Evolutionary conservation across 805 yeast genomes (phyloP).

Genomic region (Pichia sporocuriosa): DNA sequence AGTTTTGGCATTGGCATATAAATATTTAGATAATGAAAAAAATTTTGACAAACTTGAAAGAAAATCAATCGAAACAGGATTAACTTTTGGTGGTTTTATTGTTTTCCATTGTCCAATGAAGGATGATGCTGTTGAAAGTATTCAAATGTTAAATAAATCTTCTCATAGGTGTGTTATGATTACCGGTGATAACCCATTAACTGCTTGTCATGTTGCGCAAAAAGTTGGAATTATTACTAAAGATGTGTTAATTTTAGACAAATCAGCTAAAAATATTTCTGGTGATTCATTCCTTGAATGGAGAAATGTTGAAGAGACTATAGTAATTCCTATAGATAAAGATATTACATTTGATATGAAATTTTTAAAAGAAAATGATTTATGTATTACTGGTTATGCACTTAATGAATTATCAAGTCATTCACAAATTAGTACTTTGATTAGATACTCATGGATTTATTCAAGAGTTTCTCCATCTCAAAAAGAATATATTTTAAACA

Average conservation of each 20-base stretch:
- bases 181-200: constrained; percentile 97
- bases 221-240: constrained; percentile 85
- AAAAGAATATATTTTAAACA: constrained; percentile 82
- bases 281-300: constrained; percentile 60
- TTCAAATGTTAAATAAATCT: constrained; percentile 88
- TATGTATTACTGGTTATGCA: constrained; percentile 93
- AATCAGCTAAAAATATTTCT: constrained; percentile 55
- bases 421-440: constrained; percentile 60
- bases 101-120: constrained; percentile 98
- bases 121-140: constrained; percentile 83
- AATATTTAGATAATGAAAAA: constrained; percentile 44
- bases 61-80: constrained; percentile 65
- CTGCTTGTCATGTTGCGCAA: constrained; percentile 96
- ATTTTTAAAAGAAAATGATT: constrained; percentile 62
- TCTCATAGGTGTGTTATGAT: constrained; percentile 96
- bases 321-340: constrained; percentile 59
- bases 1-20: constrained; percentile 91
- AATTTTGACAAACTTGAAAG: constrained; percentile 59
- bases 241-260: constrained; percentile 79
- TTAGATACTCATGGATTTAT: constrained; percentile 91
- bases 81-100: constrained; percentile 84
- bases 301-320: constrained; percentile 78
- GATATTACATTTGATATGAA: constrained; percentile 46
- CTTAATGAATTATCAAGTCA: constrained; percentile 60
- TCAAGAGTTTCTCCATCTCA: constrained; percentile 97